Percentiles rank a stretch among this genome's conserved stretches.
Conservation (phyloP, 345 rosid species). For the Physaria fendleri region DNA sequence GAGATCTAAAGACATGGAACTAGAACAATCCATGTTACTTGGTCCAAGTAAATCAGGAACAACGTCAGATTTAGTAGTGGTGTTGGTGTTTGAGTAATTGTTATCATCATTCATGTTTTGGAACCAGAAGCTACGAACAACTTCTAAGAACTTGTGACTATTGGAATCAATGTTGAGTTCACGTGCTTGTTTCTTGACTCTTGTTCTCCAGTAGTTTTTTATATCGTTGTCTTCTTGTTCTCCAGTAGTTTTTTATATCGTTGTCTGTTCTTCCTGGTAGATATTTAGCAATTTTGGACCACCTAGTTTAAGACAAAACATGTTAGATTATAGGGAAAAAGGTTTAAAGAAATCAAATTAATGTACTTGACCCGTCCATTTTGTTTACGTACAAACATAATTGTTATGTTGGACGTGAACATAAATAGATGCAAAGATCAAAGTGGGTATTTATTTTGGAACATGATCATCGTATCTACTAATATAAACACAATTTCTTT, state of each 20-base stretch:
- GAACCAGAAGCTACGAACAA: constrained; percentile 53
- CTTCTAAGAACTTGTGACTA: constrained; percentile 59
- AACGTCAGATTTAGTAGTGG: constrained; percentile 14
- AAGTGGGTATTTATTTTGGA: no score
- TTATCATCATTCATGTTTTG: constrained; percentile 59
- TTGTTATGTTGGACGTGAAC: no score
- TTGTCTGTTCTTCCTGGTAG: constrained; percentile 50
- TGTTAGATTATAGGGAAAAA: not conserved
- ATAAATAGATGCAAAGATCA: no score
- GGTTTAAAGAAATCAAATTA: constrained; percentile 3
- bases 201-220: constrained; percentile 45
- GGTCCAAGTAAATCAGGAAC: constrained; percentile 8
- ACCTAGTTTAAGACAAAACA: constrained; percentile 44
- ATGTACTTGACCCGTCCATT: no score
- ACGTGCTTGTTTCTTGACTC: constrained; percentile 80
- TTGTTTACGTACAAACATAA: no score
- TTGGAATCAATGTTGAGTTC: constrained; percentile 66
- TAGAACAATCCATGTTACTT: constrained; percentile 22
- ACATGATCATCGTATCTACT: no score
- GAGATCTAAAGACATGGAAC: constrained; percentile 15
- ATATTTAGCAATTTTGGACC: constrained; percentile 80
- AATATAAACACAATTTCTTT: no score
- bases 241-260: constrained; percentile 23
- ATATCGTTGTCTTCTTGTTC: no score
- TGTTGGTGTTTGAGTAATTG: constrained; percentile 23